Evolutionary conservation across 495 filamentous ascomycete species (phyloP), one percentile per base, ranked within the genome.

Genomic region (Lepidopterella palustris): DNA sequence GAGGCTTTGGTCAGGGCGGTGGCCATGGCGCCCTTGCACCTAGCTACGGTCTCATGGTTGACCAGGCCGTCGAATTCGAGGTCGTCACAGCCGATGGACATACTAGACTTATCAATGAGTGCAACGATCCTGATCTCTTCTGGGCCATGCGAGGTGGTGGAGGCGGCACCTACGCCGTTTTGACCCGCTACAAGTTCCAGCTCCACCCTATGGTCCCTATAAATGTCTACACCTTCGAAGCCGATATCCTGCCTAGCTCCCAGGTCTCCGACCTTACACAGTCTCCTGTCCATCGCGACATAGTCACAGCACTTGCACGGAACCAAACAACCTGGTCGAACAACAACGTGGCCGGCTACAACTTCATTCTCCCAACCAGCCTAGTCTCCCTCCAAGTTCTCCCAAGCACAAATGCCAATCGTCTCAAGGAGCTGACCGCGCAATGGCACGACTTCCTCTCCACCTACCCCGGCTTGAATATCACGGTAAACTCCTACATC

Each of bases 91-190:
- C 65, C 2, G 58, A 68, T 45, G 61, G 65, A 1, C 48, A 65
- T 20, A 13, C 40, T 40, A 58, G 59, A 13, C 61, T 62, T 10
- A 61, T 64, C 47, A 68, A 68, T 27, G 62, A 62, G 39, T 68
- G 62, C 54, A 61, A 29, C 2, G 61, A 68, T 50, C 62, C 60
- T 11, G 65, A 68, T 35, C 55, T 69, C 5, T 69, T 63, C 47
- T 69, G 60, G 62, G 66, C 66, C 10, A 61, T 66, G 66, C 55
- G 66, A 9, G 66, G 66, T n/a, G 66, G 66, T 45, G 66, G 66
- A 27, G 66, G 63, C 3, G 56, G 59, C 11, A 66, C 66, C 10
- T 69, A 53, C 53, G 66, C 49, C 11, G 58, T 69, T 28, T 48
- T 67, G 24, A 60, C 42, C 4, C 50, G 51, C 2, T 67, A 67